Evolutionary conservation across 345 rosid species (phyloP).

Genomic region (Gossypium arboreum): DNA sequence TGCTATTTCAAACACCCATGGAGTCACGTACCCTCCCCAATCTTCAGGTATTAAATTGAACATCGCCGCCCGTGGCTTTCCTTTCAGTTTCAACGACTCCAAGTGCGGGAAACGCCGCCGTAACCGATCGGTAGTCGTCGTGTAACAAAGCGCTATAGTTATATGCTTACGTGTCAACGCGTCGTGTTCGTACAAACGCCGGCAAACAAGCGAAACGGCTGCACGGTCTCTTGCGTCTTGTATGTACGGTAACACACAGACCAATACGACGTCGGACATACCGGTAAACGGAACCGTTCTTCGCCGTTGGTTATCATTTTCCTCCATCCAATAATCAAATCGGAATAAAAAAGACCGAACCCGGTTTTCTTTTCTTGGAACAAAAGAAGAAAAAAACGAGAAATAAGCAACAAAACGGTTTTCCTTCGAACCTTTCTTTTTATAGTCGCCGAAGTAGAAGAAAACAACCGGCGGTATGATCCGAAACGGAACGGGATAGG

Average conservation of each 20-base stretch:
- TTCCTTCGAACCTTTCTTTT: background rate
- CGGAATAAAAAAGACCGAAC: background rate
- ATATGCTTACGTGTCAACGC: conserved; percentile 75
- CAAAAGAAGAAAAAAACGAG: background rate
- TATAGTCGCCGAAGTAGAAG: background rate
- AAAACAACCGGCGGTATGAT: background rate
- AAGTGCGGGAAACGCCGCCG: conserved; percentile 54
- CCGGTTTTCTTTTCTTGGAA: background rate
- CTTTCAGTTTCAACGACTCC: conserved; percentile 82
- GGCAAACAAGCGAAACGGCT: conserved; percentile 71
- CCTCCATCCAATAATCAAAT: conserved; percentile 32
- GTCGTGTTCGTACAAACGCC: conserved; percentile 70
- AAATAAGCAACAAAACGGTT: background rate
- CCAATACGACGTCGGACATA: conserved; percentile 55
- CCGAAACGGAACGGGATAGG: background rate
- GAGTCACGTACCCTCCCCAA: conserved; percentile 85
- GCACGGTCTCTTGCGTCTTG: conserved; percentile 69
- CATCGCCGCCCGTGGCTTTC: conserved; percentile 95
- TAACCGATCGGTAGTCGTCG: conserved; percentile 64
- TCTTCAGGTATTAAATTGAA: conserved; percentile 85
- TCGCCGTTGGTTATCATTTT: conserved; percentile 26
- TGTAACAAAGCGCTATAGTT: conserved; percentile 78
- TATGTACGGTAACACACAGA: conserved; percentile 62
- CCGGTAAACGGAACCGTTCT: conserved; percentile 15
- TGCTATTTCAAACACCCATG: conserved; percentile 67